phyloP scores from a whole-genome alignment of 2,329 filamentous ascomycete species.

The Corinectria fuckeliana region DNA sequence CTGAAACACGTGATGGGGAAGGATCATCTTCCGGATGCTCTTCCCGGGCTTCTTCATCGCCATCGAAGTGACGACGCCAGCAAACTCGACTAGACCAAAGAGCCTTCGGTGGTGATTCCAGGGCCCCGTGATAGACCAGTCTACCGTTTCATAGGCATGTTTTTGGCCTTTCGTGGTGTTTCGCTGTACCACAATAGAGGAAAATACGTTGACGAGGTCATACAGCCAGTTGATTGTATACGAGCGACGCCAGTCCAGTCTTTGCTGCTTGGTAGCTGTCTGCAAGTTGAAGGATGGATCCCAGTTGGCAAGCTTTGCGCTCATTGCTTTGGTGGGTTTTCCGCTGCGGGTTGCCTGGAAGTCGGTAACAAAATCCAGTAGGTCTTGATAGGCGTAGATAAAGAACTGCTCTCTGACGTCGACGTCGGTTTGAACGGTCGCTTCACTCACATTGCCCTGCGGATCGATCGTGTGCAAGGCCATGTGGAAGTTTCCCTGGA shows the following conservation, averaged over 20 bases:
- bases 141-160: slow-evolving; percentile 43
- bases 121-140: slow-evolving; percentile 51
- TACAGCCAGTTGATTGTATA: slow-evolving; percentile 61
- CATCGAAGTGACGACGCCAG: slow-evolving; percentile 50
- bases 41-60: slow-evolving; percentile 52
- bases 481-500: slow-evolving; percentile 16
- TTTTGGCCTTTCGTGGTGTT: slow-evolving; percentile 45
- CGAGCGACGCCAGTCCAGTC: slow-evolving; percentile 52
- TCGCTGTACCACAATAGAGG: slow-evolving; percentile 47
- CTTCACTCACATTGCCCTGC: not conserved
- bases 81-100: slow-evolving; percentile 55
- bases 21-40: slow-evolving; percentile 48
- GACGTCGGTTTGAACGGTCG: slow-evolving; percentile 23
- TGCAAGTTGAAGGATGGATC: slow-evolving; percentile 48
- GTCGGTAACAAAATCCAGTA: slow-evolving; percentile 54
- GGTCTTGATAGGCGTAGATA: slow-evolving; percentile 49
- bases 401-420: slow-evolving; percentile 54
- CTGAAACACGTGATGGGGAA: slow-evolving; percentile 56
- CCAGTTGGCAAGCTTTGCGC: slow-evolving; percentile 48
- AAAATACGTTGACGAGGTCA: slow-evolving; percentile 56
- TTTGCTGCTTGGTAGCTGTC: slow-evolving; percentile 45
- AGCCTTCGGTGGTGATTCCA: slow-evolving; percentile 41
- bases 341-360: slow-evolving; percentile 53
- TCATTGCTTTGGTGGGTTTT: slow-evolving; percentile 54
- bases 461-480: not conserved